Conservation (phyloP, 495 filamentous ascomycete genomes). For the Penicillium malachiteum region DNA sequence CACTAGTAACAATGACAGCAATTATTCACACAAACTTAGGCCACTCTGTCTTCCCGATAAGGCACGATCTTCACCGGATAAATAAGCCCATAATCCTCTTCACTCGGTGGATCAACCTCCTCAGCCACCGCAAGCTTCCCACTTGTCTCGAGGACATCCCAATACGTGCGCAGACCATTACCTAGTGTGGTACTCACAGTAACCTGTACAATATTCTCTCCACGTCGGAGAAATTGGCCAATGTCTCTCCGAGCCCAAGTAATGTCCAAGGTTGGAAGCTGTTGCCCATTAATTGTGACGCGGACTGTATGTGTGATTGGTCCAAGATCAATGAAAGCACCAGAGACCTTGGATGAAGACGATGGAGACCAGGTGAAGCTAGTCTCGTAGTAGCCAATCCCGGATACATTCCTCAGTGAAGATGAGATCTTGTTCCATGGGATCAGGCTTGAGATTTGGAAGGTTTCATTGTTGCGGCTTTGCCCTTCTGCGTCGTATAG, state of each 20-base stretch:
- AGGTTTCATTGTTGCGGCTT: slow-evolving; percentile 28
- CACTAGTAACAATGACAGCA: no score
- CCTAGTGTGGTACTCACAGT: slow-evolving; percentile 26
- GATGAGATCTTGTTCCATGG: slow-evolving; percentile 49
- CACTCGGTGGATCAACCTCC: background rate
- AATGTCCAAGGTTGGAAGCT: slow-evolving; percentile 19
- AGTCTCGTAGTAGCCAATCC: slow-evolving; percentile 54
- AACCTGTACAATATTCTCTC: slow-evolving; percentile 14
- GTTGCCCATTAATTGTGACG: slow-evolving; percentile 20
- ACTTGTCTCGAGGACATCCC: slow-evolving; percentile 4
- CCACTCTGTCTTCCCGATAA: background rate
- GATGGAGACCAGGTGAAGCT: slow-evolving; percentile 35
- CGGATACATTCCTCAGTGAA: slow-evolving; percentile 62
- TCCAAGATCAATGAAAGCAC: slow-evolving; percentile 25
- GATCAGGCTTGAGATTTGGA: slow-evolving; percentile 25
- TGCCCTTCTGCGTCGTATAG: slow-evolving; percentile 23
- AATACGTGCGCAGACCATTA: slow-evolving; percentile 12
- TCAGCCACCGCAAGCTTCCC: background rate
- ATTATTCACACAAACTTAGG: background rate
- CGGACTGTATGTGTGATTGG: slow-evolving; percentile 13
- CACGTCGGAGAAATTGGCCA: slow-evolving; percentile 10
- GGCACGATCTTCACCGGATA: slow-evolving; percentile 1
- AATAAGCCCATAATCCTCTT: background rate
- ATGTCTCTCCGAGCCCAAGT: slow-evolving; percentile 16
- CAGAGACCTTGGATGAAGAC: slow-evolving; percentile 5